These are phyloP conservation scores for Epichloe coenophiala DNA, from an alignment of 2,329 filamentous ascomycete genomes.

Conservation along the genomic window DNA sequence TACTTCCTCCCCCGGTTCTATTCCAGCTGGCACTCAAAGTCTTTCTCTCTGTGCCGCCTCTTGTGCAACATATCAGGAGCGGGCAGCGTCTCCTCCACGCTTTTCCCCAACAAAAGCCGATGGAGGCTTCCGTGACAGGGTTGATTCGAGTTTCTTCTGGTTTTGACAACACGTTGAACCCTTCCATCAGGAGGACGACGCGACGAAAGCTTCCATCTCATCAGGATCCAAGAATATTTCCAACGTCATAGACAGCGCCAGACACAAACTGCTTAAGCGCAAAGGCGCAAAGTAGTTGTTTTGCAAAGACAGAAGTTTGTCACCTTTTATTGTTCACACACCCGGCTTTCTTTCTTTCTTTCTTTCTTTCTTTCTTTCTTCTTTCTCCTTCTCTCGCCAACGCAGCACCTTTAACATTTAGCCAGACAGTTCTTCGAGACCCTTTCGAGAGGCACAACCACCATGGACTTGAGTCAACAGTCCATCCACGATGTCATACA, in stretches of 20 bases:
- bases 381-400: not conserved
- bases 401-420: not conserved
- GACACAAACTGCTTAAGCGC: not conserved
- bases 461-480: slow-evolving; percentile 40
- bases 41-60: not conserved
- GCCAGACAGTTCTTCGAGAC: not conserved
- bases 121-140: not conserved
- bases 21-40: not conserved
- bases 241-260: not conserved
- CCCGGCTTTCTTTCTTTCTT: not conserved
- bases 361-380: no score
- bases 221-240: not conserved
- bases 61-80: slow-evolving; percentile 1
- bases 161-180: not conserved
- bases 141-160: not conserved
- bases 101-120: slow-evolving; percentile 1
- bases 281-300: not conserved
- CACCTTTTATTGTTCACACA: no score
- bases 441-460: slow-evolving; percentile 2
- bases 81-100: not conserved
- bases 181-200: not conserved
- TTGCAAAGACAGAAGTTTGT: not conserved
- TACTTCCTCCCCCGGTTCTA: slow-evolving; percentile 4
- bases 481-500: slow-evolving; percentile 43
- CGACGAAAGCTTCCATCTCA: not conserved